Evolutionary conservation across 2,329 filamentous ascomycete species (phyloP).

Genomic region (Aspergillus luchuensis): DNA sequence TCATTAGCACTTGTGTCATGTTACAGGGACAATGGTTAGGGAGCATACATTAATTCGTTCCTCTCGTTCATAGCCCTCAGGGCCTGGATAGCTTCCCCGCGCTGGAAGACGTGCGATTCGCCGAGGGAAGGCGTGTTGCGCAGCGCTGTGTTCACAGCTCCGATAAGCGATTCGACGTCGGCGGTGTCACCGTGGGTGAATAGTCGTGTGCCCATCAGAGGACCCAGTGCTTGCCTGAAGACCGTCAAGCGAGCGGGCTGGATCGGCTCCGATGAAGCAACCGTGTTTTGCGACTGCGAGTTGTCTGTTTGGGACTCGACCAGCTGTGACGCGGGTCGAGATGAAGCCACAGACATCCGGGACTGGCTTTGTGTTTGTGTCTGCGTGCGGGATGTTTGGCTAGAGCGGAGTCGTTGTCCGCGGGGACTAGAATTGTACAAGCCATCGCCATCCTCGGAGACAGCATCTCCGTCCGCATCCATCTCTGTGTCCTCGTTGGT

Average conservation of each 20-base stretch:
- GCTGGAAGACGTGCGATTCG: slow-evolving; percentile 63
- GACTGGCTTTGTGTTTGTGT: slow-evolving; percentile 42
- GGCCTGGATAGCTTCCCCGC: slow-evolving; percentile 73
- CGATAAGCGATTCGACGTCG: slow-evolving; percentile 71
- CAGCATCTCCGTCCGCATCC: slow-evolving; percentile 54
- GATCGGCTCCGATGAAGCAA: slow-evolving; percentile 44
- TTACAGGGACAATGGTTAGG: neutral
- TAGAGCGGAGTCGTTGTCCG: slow-evolving; percentile 42
- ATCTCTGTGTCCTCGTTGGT: slow-evolving; percentile 45
- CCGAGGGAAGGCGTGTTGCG: slow-evolving; percentile 48
- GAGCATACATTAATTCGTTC: slow-evolving; percentile 90
- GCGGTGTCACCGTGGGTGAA: slow-evolving; percentile 81
- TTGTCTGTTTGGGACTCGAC: slow-evolving; percentile 55
- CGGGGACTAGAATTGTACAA: slow-evolving; percentile 56
- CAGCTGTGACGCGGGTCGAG: slow-evolving; percentile 73
- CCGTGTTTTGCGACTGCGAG: slow-evolving; percentile 31
- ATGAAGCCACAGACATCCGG: slow-evolving; percentile 75
- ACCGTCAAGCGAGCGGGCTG: slow-evolving; percentile 63
- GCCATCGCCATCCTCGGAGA: slow-evolving; percentile 54
- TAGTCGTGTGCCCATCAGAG: slow-evolving; percentile 76
- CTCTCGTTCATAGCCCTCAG: slow-evolving; percentile 76
- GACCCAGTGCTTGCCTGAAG: slow-evolving; percentile 81
- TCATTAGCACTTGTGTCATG: neutral
- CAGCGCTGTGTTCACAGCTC: slow-evolving; percentile 75
- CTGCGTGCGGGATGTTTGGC: slow-evolving; percentile 43